These are phyloP conservation scores for Pterula multifida DNA, from an alignment of 1,284 basidiomycete species.

Conservation along the genomic window DNA sequence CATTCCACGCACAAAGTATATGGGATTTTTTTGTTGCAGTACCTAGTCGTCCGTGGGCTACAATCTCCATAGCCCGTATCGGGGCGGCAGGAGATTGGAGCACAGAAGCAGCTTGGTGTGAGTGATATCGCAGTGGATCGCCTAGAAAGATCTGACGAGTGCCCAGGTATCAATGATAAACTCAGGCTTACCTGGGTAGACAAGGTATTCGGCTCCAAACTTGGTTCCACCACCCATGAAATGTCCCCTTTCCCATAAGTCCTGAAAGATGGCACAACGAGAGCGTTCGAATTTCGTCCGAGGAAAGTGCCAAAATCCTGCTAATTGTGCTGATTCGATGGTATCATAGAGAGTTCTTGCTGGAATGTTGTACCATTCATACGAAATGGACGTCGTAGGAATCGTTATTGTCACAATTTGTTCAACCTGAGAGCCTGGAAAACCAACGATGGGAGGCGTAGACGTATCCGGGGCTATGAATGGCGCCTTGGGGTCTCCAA, in stretches of 20 bases:
- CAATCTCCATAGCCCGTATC: constrained; percentile 81
- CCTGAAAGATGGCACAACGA: constrained; percentile 68
- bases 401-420: constrained; percentile 34
- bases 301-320: constrained; percentile 74
- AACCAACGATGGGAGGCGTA: constrained; percentile 10
- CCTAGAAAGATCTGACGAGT: constrained; percentile 33
- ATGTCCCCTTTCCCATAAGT: constrained; percentile 71
- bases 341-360: constrained; percentile 32
- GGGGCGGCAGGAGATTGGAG: constrained; percentile 47
- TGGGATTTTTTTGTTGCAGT: constrained; percentile 98
- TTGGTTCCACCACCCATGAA: constrained; percentile 83
- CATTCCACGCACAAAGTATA: constrained; percentile 81
- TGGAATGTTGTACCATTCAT: constrained; percentile 49
- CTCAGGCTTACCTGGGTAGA: constrained; percentile 75
- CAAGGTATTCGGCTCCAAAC: constrained; percentile 92
- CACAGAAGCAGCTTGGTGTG: constrained; percentile 87
- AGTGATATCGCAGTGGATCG: constrained; percentile 93
- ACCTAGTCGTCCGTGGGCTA: constrained; percentile 90
- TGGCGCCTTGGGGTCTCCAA: constrained; percentile 16
- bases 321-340: constrained; percentile 47
- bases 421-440: constrained; percentile 21
- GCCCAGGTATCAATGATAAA: constrained; percentile 1
- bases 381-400: constrained; percentile 44
- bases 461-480: constrained; percentile 6
- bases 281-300: constrained; percentile 52